Conservation (phyloP, 1,284 basidiomycete genomes). For the Ceratobasidium papillatum region DNA sequence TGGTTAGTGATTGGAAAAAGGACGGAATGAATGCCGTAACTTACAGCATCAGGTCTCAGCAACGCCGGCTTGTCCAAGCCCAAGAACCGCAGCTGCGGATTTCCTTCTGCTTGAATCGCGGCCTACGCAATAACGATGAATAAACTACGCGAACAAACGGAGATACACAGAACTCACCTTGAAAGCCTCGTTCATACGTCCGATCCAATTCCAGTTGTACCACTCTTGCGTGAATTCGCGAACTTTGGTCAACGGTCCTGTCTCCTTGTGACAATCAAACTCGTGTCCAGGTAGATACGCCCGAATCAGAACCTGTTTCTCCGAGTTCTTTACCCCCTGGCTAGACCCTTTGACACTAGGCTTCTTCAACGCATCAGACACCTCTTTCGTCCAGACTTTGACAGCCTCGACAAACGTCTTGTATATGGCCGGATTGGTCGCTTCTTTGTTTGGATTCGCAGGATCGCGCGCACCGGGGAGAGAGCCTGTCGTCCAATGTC, state of each 20-base stretch:
- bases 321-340: conserved; percentile 27
- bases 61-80: conserved; percentile 66
- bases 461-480: conserved; percentile 60
- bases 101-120: conserved; percentile 55
- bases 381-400: conserved; percentile 60
- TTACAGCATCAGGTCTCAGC: conserved; percentile 68
- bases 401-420: conserved; percentile 65
- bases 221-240: conserved; percentile 58
- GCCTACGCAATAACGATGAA: conserved; percentile 50
- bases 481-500: conserved; percentile 70
- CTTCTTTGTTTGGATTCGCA: conserved; percentile 50
- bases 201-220: conserved; percentile 72
- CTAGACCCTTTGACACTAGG: conserved; percentile 43
- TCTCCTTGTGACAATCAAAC: conserved; percentile 60
- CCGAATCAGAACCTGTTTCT: conserved; percentile 62
- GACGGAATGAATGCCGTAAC: conserved; percentile 49
- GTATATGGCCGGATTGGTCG: conserved; percentile 63
- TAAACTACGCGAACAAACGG: conserved; percentile 26
- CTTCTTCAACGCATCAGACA: conserved; percentile 55
- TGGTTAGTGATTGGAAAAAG: not conserved
- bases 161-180: conserved; percentile 54
- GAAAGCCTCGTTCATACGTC: conserved; percentile 64
- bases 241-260: conserved; percentile 49
- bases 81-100: conserved; percentile 65
- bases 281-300: conserved; percentile 73